Evolutionary conservation across 228 moss, liverwort and hornwort species (phyloP).

Genomic region (Sphagnum magellanicum): DNA sequence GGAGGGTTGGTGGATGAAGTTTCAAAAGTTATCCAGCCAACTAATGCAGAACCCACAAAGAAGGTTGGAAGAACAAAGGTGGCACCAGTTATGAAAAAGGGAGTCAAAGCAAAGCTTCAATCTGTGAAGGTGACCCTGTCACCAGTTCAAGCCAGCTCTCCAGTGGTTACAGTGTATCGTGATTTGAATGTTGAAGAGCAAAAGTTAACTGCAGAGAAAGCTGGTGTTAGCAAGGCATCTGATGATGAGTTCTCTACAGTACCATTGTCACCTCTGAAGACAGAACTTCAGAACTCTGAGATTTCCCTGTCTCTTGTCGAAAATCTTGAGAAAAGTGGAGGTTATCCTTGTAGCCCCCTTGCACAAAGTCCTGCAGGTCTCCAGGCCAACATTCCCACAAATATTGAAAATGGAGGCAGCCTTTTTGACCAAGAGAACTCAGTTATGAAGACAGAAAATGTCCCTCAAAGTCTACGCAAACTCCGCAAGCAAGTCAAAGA

Average conservation of each 20-base stretch:
- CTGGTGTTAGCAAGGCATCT: neutral
- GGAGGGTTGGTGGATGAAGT: neutral
- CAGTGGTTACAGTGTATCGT: slow-evolving; percentile 1
- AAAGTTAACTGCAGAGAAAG: neutral
- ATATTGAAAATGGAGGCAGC: too few species aligned
- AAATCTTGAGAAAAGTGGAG: too few species aligned
- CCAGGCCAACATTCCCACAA: too few species aligned
- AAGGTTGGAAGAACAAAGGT: slow-evolving; percentile 4
- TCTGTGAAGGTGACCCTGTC: neutral
- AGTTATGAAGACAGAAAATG: neutral
- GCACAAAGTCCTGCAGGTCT: too few species aligned
- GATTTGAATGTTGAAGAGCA: neutral
- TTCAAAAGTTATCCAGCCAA: neutral
- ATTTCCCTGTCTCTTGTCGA: too few species aligned
- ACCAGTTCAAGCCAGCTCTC: slow-evolving; percentile 4
- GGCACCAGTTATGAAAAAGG: neutral
- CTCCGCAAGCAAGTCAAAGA: slow-evolving; percentile 7
- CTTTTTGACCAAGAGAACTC: slow-evolving; percentile 9
- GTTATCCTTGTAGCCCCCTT: too few species aligned
- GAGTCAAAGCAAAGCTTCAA: neutral
- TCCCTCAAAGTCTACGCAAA: slow-evolving; percentile 9
- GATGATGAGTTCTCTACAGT: neutral
- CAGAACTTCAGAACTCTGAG: too few species aligned
- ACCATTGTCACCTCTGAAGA: slow-evolving; percentile 1
- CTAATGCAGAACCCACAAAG: neutral